Conservation (phyloP, 2,329 filamentous ascomycete species). For the Penicillium sp. region DNA sequence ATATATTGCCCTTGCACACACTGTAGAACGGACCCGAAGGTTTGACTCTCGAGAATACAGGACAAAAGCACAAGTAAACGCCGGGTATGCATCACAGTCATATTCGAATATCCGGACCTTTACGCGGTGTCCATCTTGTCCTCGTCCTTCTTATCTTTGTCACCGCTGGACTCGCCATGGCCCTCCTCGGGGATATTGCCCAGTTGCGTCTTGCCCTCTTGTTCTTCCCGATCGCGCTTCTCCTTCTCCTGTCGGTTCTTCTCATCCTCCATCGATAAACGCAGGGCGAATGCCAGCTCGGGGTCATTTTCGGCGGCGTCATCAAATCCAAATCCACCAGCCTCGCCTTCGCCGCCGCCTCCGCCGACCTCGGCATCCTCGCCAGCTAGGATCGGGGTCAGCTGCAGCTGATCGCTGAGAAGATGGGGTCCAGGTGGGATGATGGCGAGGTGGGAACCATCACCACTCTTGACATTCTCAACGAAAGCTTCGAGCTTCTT, state of each 20-base stretch:
- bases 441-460: conserved; percentile 86
- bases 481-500: conserved; percentile 92
- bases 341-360: conserved; percentile 50
- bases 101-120: conserved; percentile 34
- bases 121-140: conserved; percentile 93
- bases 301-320: conserved; percentile 83
- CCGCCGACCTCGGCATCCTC: conserved; percentile 63
- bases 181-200: conserved; percentile 80
- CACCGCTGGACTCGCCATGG: conserved; percentile 63
- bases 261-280: conserved; percentile 98
- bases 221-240: conserved; percentile 70
- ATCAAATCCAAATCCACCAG: conserved; percentile 66
- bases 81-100: conserved; percentile 40
- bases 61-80: conserved; percentile 27
- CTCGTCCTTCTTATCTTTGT: conserved; percentile 53
- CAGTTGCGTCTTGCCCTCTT: conserved; percentile 70
- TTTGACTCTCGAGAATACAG: conserved; percentile 21
- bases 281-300: conserved; percentile 86
- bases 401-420: conserved; percentile 85
- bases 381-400: conserved; percentile 84
- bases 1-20: conserved; percentile 19
- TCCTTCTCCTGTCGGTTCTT: conserved; percentile 88
- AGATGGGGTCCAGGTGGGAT: conserved; percentile 89
- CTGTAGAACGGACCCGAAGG: conserved; percentile 16
- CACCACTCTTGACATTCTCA: conserved; percentile 83